A percentile compares a stretch with the other conserved stretches of the same genome.
These are phyloP conservation scores for Biscogniauxia marginata DNA, from an alignment of 2,329 filamentous ascomycete species.

Conservation along the genomic window DNA sequence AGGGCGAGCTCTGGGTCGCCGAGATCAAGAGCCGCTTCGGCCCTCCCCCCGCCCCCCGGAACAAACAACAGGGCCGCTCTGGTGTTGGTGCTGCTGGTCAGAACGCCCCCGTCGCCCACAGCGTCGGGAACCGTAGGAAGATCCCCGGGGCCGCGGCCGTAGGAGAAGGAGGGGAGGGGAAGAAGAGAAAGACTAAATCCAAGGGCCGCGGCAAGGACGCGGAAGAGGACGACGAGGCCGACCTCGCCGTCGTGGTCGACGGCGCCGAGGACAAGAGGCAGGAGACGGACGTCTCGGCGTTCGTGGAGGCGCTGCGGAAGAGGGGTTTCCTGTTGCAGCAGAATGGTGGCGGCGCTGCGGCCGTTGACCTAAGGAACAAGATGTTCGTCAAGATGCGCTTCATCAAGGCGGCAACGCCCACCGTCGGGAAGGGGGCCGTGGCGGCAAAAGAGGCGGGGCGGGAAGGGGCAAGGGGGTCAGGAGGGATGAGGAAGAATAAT, in stretches of 20 bases:
- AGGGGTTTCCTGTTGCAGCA: constrained; percentile 79
- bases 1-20: constrained; percentile 94
- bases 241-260: constrained; percentile 70
- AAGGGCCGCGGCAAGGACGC: constrained; percentile 43
- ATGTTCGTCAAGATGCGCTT: constrained; percentile 99
- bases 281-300: constrained; percentile 84
- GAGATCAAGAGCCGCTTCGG: constrained; percentile 95
- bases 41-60: constrained; percentile 48
- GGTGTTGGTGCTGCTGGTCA: too few species aligned
- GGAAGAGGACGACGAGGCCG: constrained; percentile 47
- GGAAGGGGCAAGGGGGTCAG: constrained; percentile 2
- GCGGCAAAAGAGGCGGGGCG: constrained; percentile 24
- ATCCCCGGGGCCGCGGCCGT: constrained; percentile 36
- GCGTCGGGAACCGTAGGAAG: constrained; percentile 68
- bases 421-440: constrained; percentile 70
- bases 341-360: constrained; percentile 49
- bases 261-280: constrained; percentile 61
- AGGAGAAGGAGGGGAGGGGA: constrained; percentile 38
- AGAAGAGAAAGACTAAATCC: too few species aligned
- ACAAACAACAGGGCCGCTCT: constrained; percentile 34
- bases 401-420: constrained; percentile 74
- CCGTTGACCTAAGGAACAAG: constrained; percentile 83
- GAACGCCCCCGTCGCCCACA: constrained; percentile 59
- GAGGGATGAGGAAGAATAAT: constrained; percentile 10
- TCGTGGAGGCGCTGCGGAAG: constrained; percentile 77